Evolutionary conservation across 352 stramenopile species (phyloP), one percentile per base, ranked within the genome.

Genomic region (Globisporangium middletonii): DNA sequence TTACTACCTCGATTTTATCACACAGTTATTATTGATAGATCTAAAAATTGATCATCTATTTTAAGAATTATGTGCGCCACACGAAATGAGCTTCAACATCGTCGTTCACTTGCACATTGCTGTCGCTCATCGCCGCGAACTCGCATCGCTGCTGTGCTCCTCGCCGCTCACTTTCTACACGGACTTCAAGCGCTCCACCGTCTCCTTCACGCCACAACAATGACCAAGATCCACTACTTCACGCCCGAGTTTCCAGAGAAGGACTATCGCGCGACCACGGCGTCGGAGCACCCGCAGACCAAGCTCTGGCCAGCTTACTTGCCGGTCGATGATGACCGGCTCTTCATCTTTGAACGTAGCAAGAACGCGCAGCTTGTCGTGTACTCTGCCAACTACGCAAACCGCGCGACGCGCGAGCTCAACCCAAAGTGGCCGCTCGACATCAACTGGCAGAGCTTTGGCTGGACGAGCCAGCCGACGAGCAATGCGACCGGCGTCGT

Each of bases 381-480:
- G 33, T 91, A 88, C 67, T 71, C 74, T 35, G 81, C 79, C 57
- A 88, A 85, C 52, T 89, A 86, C 62, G 53, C 65, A 3, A 65
- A 88, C 72, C 71, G 68, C 51, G 65, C 70, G 33, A 57, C 69
- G 43, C 73, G 72, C 8, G 60, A 75, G 45, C 58, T 89, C 45
- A 71, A 91, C 64, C 55, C 69, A 23, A 86, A 86, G 59, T 80
- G 65, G 64, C 81, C 81, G 43, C 66, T 91, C 47, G 79, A 91
- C 62, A 88, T 91, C 68, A 88, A 86, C 54, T 91, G 81, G 81
- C 77, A 88, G 66, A 89, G 79, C 62, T 91, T 86, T 57, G 81
- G 81, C 41, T 91, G 81, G 81, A 91, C 81, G 5, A 55, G 56
- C 19, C 67, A 85, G 57, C 81, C 79, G 13, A 87, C 73, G 44